These are phyloP conservation scores for Aspergillus fumigatus DNA, from an alignment of 2,329 filamentous ascomycete genomes.

Conservation along the genomic window DNA sequence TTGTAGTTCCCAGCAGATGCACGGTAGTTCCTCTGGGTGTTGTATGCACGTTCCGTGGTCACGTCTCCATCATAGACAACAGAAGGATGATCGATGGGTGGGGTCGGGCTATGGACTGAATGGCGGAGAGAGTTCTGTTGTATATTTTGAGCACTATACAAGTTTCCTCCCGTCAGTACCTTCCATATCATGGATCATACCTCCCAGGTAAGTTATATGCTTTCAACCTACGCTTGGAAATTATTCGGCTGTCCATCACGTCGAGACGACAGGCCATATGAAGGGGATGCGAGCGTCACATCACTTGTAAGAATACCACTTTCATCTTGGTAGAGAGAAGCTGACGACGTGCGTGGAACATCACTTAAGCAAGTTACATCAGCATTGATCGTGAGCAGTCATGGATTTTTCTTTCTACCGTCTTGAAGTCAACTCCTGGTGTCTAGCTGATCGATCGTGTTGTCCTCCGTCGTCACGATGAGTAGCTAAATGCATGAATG, in stretches of 20 bases:
- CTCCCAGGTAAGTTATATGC: background rate
- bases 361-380: no score
- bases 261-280: background rate
- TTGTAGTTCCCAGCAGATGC: no score
- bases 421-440: no score
- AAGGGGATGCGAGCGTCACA: no score
- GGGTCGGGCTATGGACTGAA: background rate
- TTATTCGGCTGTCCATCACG: background rate
- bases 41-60: background rate
- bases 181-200: background rate
- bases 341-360: no score
- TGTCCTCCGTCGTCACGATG: background rate
- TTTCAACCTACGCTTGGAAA: background rate
- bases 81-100: background rate
- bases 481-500: background rate
- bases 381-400: no score
- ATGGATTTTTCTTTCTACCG: no score
- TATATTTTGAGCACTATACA: background rate
- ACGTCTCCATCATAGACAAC: background rate
- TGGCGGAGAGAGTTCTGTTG: background rate
- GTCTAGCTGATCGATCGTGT: no score
- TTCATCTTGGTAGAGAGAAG: no score
- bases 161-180: background rate
- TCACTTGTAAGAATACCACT: no score
- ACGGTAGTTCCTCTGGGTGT: background rate